Evolutionary conservation across 805 yeast genomes (phyloP).

Genomic region (Wickerhamomyces canadensis): DNA sequence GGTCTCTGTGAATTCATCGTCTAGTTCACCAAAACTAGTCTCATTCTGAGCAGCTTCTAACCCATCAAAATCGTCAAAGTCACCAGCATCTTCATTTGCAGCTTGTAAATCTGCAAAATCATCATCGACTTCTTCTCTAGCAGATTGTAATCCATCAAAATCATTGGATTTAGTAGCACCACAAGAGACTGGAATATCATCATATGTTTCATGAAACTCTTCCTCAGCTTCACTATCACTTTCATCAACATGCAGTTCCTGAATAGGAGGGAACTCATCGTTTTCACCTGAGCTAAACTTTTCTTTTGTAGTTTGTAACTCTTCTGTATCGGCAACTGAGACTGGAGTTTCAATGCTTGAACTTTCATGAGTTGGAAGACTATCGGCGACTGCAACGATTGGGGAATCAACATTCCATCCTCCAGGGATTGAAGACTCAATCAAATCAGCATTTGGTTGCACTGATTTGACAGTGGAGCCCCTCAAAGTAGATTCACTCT

Average conservation of each 20-base stretch:
- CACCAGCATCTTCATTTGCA: conserved; percentile 20
- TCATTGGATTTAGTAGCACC: conserved; percentile 16
- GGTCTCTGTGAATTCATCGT: conserved; percentile 23
- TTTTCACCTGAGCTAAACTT: conserved; percentile 6
- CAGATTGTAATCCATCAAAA: conserved; percentile 2
- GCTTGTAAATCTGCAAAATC: conserved; percentile 9
- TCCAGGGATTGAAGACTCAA: conserved; percentile 26
- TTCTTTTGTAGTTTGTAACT: too few species aligned
- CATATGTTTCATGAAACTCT: conserved; percentile 32
- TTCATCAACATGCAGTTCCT: conserved; percentile 49
- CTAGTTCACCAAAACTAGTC: conserved; percentile 19
- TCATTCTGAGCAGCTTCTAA: conserved; percentile 35
- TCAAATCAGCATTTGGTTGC: conserved; percentile 11
- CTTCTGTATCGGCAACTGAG: conserved; percentile 4
- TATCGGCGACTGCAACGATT: conserved; percentile 14
- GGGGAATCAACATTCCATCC: conserved; percentile 28
- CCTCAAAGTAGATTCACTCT: conserved; percentile 11
- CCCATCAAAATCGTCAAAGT: conserved; percentile 40
- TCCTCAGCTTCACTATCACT: conserved; percentile 41
- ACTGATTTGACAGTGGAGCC: neutral
- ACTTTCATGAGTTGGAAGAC: too few species aligned
- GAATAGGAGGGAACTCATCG: conserved; percentile 59
- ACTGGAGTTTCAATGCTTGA: conserved; percentile 8
- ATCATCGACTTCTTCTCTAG: conserved; percentile 3
- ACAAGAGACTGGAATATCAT: conserved; percentile 6